Evolutionary conservation across 1,284 basidiomycete species (phyloP), one percentile per base, ranked within the genome.

Genomic region (Phellinidium pouzarii): DNA sequence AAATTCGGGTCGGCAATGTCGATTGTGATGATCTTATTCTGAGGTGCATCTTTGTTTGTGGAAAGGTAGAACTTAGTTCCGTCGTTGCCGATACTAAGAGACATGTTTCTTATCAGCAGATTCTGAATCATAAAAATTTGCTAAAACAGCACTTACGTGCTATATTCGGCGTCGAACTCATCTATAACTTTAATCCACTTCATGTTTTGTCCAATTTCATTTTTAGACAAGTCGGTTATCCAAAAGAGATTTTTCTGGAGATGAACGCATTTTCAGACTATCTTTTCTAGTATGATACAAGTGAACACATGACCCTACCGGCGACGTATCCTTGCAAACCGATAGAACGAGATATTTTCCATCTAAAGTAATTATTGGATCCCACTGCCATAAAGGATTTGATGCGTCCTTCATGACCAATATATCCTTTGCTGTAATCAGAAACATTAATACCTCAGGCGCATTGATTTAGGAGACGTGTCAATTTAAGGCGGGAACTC

Each of bases 371-470:
- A 83, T 63, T 25, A 72, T 71, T 2, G 75, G 63, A 19, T 68
- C 68, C 72, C 77, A 91, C 77, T 87, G 79, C 75, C 79, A 84
- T 53, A 80, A 75, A 2, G 80, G 85, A 58, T 91, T 72, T 29
- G 76, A 67, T 36, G 74, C 70, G 60, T 88, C 80, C 62, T 80
- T 76, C 64, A 80, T 68, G 14, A 91, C 74, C 41, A 90, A 68
- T 48, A 84, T 65, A 59, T 91, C 87, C 48, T 84, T 77, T 31
- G 78, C 83, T 88, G 56, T 25, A 42, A 56, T 50, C 17, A 48
- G 17, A 44, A 23, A 11, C 41, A 27, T 23, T 25, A 42, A 27
- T 36, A 26, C 22, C 44, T 40, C 19, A 40, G 14, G 14, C 19
- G 19, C 7, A 17, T 17, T 17, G 5, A 7, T 40, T 41, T 27